Evolutionary conservation across 1,139 yeast species (phyloP), one percentile per base, ranked within the genome.

Genomic region (Debaryomyces singareniensis): DNA sequence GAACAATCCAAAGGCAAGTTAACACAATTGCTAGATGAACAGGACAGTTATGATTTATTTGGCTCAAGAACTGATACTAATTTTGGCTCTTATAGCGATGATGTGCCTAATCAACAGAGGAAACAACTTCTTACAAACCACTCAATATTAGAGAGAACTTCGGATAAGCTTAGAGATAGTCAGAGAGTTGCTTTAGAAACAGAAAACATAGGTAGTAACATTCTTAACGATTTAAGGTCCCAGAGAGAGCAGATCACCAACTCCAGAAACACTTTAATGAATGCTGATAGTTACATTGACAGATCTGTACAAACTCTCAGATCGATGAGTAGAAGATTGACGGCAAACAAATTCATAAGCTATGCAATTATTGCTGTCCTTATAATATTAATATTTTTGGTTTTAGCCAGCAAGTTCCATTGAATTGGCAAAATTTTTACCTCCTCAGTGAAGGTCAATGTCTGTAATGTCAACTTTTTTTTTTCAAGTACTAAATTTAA

Each of bases 281-380:
- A 87, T 39, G 97, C 98, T 0, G 97, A 93, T 50, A 77, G 83
- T 1, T 87, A 89, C 47, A 95, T 93, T 31, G 98, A 91, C 55
- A 79, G 82, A 51, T 80, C 94, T 32, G 74, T 93, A 36, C 75
- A 83, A 36, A 93, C 98, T 1, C 64, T 93, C 47, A 79, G 86
- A 47, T 72, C 86, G 14, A 93, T 93, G 98, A 82, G 96, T 18
- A 71, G 97, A 55, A 65, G 98, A 47, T 71, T 91, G 68, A 89
- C 94, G n/a, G 94, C 97, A 4, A 93, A 93, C 58, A 82, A 87
- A 55, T 71, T 89, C 44, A 85, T 93, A 38, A 87, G 95, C 35
- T 86, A 87, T 47, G 95, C 95, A n/a, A 91, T 93, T 35, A 91
- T 93, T 36, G 95, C 84, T 2, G 89, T 91, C 11, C 71, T 93